phyloP scores from a whole-genome alignment of 192 early-diverging fungal species.

The Linderina pennispora region DNA sequence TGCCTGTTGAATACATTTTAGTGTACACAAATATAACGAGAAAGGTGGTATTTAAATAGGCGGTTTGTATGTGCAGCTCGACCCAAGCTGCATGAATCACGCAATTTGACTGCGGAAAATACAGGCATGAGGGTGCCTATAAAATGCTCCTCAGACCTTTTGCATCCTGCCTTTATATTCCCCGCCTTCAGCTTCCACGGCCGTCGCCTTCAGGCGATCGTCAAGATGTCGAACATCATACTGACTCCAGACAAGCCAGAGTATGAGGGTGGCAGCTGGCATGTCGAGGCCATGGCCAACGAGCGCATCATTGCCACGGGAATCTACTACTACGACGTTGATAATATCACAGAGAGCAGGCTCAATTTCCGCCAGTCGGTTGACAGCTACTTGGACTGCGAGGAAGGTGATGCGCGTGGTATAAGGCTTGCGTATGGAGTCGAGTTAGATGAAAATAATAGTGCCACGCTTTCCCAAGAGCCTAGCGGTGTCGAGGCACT shows the following conservation, averaged over 20 bases:
- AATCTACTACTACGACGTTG: conserved; percentile 63
- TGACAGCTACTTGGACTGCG: conserved; percentile 9
- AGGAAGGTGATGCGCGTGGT: conserved; percentile 13
- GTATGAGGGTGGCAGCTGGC: conserved; percentile 56
- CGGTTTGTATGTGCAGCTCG: too few species aligned
- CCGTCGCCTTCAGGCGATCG: conserved; percentile 54
- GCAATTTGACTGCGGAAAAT: too few species aligned
- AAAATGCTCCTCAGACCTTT: too few species aligned
- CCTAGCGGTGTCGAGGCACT: conserved; percentile 41
- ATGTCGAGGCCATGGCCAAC: conserved; percentile 64
- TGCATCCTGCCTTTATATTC: too few species aligned
- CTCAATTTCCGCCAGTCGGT: conserved; percentile 52
- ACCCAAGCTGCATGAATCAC: too few species aligned
- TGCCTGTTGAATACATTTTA: too few species aligned
- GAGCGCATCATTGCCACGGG: conserved; percentile 70
- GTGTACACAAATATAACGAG: too few species aligned
- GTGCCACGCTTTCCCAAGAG: conserved; percentile 34
- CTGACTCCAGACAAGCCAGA: conserved; percentile 58
- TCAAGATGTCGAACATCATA: conserved; percentile 64
- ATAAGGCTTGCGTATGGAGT: conserved; percentile 40
- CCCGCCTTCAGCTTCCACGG: conserved; percentile 31
- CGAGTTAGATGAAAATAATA: conserved; percentile 4
- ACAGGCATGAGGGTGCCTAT: too few species aligned
- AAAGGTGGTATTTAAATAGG: too few species aligned
- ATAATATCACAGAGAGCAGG: conserved; percentile 58